Evolutionary conservation across 2,329 filamentous ascomycete species (phyloP).

Genomic region (Sarocladiaceae sp.): DNA sequence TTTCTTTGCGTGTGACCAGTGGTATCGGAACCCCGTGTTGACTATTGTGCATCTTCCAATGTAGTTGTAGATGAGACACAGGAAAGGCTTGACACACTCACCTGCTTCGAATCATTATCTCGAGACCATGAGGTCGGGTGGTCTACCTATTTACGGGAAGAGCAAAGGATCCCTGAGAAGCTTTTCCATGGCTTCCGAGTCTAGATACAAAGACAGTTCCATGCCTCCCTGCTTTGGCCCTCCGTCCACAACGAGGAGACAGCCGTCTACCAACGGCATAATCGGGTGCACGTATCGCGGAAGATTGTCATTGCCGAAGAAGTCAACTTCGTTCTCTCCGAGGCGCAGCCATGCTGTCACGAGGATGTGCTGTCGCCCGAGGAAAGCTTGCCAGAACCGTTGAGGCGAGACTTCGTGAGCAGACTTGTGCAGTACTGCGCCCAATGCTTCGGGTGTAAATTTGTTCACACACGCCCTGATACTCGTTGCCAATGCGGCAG

Average conservation of each 20-base stretch:
- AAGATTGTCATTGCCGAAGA: not conserved
- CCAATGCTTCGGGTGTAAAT: slow-evolving; percentile 9
- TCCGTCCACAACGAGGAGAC: not conserved
- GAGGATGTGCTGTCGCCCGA: slow-evolving; percentile 10
- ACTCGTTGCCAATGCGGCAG: not conserved
- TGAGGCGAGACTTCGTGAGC: slow-evolving; percentile 21
- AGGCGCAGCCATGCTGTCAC: not conserved
- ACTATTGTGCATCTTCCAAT: no score
- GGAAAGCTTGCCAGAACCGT: slow-evolving; percentile 22
- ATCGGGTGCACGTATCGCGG: not conserved
- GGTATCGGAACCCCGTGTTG: no score
- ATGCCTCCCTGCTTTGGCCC: not conserved
- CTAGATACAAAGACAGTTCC: not conserved
- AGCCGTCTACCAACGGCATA: not conserved
- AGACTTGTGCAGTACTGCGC: slow-evolving; percentile 16
- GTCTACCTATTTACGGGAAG: not conserved
- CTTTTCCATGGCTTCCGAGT: not conserved
- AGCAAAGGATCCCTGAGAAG: not conserved
- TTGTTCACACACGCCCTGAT: not conserved
- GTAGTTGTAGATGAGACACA: no score
- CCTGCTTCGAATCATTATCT: no score
- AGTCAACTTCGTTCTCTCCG: not conserved
- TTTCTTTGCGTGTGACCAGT: no score
- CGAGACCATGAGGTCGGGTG: no score
- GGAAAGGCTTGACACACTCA: no score